Conservation (phyloP, 345 rosid species). For the Euphorbia peplus region DNA sequence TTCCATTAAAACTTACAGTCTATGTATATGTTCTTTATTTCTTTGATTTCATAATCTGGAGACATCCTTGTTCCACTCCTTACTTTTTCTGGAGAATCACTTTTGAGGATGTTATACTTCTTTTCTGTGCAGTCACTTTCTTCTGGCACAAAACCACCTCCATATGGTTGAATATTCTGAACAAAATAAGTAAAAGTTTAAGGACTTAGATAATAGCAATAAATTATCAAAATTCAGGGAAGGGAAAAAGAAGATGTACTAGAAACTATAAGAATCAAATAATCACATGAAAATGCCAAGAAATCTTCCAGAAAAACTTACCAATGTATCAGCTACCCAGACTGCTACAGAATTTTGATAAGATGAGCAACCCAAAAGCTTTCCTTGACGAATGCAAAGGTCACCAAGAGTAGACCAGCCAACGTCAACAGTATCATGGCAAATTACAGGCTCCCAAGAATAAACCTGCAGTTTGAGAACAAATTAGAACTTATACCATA, state of each 20-base stretch:
- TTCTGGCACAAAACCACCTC: slow-evolving; percentile 40
- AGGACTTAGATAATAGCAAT: slow-evolving; percentile 14
- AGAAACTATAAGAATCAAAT: slow-evolving; percentile 1
- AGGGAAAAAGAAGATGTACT: not conserved
- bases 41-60: slow-evolving; percentile 69
- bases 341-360: slow-evolving; percentile 77
- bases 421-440: slow-evolving; percentile 81
- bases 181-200: slow-evolving; percentile 4
- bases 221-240: slow-evolving; percentile 9
- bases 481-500: slow-evolving; percentile 2
- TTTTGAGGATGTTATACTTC: slow-evolving; percentile 40
- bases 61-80: slow-evolving; percentile 48
- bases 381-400: slow-evolving; percentile 78
- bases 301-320: slow-evolving; percentile 21
- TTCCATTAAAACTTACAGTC: slow-evolving; percentile 63
- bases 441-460: slow-evolving; percentile 96
- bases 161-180: slow-evolving; percentile 83
- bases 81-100: slow-evolving; percentile 42
- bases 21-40: slow-evolving; percentile 89
- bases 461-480: slow-evolving; percentile 59
- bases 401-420: slow-evolving; percentile 95
- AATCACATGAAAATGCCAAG: not conserved
- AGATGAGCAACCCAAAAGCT: slow-evolving; percentile 83
- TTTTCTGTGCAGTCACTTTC: slow-evolving; percentile 44
- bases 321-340: slow-evolving; percentile 86